These are phyloP conservation scores for Schizochytrium sp. DNA, from an alignment of 108 stramenopile species.

Conservation along the genomic window DNA sequence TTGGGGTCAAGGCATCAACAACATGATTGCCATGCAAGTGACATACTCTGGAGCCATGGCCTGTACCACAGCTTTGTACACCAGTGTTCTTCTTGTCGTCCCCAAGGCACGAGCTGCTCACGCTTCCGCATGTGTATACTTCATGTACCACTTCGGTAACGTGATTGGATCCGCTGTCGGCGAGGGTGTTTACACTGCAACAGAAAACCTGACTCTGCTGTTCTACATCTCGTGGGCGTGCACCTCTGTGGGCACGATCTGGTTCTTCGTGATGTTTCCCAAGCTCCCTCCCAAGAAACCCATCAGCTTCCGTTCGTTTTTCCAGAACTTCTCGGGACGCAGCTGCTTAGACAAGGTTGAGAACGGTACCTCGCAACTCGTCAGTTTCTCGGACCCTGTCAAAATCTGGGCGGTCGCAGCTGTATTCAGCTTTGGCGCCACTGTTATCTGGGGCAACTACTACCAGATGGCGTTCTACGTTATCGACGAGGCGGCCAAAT, in stretches of 20 bases:
- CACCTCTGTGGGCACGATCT: neutral
- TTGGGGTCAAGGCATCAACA: conserved; percentile 32
- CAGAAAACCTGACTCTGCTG: neutral
- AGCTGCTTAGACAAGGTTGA: neutral
- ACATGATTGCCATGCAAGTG: conserved; percentile 57
- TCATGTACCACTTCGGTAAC: conserved; percentile 56
- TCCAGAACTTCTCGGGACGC: neutral
- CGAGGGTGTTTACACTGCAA: conserved; percentile 24
- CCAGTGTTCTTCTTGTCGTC: conserved; percentile 1
- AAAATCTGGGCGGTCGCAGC: conserved; percentile 12
- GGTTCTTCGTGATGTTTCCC: neutral
- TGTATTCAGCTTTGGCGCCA: conserved; percentile 20
- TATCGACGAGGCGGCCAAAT: conserved; percentile 5
- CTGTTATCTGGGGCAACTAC: conserved; percentile 58
- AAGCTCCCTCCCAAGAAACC: conserved; percentile 25
- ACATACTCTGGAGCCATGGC: conserved; percentile 38
- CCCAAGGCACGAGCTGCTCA: neutral
- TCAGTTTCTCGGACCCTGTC: neutral
- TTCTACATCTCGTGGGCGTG: neutral
- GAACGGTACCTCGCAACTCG: neutral
- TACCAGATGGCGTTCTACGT: conserved; percentile 26
- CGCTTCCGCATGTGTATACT: neutral
- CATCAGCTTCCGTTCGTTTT: neutral
- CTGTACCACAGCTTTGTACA: conserved; percentile 36
- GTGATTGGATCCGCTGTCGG: conserved; percentile 20